phyloP scores from a whole-genome alignment of 768 basidiomycete genomes.

The Rhodosporidiobolus sp. region DNA sequence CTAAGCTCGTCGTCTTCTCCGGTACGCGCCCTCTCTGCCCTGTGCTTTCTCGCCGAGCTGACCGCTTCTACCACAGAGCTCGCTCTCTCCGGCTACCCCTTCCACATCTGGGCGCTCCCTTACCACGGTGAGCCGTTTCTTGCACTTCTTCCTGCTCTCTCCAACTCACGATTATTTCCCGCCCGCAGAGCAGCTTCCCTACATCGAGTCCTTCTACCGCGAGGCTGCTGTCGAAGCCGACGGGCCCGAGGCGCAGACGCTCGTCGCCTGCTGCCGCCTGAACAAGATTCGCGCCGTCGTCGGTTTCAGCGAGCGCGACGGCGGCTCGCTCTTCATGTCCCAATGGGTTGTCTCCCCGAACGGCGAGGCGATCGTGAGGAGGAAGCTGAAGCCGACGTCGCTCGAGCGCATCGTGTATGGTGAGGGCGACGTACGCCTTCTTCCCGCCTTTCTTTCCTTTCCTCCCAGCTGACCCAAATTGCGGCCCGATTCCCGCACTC shows the following conservation, averaged over 20 bases:
- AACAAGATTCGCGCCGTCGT: constrained; percentile 2
- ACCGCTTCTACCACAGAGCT: background rate
- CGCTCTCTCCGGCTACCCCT: background rate
- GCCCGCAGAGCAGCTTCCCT: background rate
- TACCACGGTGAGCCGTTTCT: background rate
- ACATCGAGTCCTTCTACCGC: background rate
- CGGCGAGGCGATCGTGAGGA: background rate
- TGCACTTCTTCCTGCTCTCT: background rate
- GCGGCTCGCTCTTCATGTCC: constrained; percentile 1
- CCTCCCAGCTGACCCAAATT: background rate
- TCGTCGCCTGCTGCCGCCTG: background rate
- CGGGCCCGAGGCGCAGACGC: background rate
- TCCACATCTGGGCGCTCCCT: background rate
- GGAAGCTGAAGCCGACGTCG: constrained; percentile 1
- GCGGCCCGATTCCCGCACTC: no score
- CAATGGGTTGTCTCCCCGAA: background rate
- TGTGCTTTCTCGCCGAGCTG: background rate
- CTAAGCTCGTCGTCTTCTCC: background rate
- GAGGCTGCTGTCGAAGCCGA: background rate
- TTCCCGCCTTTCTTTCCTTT: background rate
- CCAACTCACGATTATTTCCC: background rate
- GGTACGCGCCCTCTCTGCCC: background rate
- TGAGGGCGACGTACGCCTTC: background rate
- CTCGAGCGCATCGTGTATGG: background rate
- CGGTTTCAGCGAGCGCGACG: constrained; percentile 4